A percentile compares a stretch with the other conserved stretches of the same genome.
These are phyloP conservation scores for Citrullus mucosospermus DNA, from an alignment of 306 rosid genomes.

Conservation along the genomic window DNA sequence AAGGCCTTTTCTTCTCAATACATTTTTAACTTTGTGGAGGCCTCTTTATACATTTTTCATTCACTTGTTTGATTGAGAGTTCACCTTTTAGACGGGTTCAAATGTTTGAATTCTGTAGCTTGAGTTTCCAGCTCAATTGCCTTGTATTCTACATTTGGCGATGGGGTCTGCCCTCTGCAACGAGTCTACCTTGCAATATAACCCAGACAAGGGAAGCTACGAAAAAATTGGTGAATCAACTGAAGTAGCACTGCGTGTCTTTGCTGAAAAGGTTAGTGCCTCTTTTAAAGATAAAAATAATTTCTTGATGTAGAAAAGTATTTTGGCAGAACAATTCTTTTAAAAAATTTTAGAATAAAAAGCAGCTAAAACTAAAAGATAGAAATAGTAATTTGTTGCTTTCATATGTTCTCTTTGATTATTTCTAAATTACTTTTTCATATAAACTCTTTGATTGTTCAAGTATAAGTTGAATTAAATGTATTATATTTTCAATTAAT, in stretches of 20 bases:
- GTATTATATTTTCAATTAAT: not conserved
- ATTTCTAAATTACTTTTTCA: not conserved
- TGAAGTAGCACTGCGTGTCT: slow-evolving; percentile 95
- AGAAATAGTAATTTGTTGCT: not conserved
- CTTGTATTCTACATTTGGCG: slow-evolving; percentile 89
- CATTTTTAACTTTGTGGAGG: not conserved
- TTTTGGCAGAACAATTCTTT: not conserved
- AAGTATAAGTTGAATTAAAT: not conserved
- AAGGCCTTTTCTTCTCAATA: not conserved
- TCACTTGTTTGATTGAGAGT: not conserved
- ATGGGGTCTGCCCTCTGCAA: slow-evolving; percentile 96
- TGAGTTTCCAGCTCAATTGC: slow-evolving; percentile 65
- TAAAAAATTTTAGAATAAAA: not conserved
- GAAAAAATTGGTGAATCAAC: slow-evolving; percentile 99
- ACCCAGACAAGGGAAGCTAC: slow-evolving; percentile 76
- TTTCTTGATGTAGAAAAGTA: not conserved
- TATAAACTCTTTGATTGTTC: not conserved
- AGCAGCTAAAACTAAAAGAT: not conserved
- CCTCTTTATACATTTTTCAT: not conserved
- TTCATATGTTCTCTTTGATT: not conserved
- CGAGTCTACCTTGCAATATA: slow-evolving; percentile 81
- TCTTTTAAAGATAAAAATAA: not conserved
- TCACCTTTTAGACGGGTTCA: not conserved
- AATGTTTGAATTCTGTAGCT: slow-evolving; percentile 38
- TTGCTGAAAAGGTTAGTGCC: slow-evolving; percentile 66